These are phyloP conservation scores for Thermomucor indicae-seudaticae DNA, from an alignment of 371 early-diverging fungal genomes.

Conservation along the genomic window DNA sequence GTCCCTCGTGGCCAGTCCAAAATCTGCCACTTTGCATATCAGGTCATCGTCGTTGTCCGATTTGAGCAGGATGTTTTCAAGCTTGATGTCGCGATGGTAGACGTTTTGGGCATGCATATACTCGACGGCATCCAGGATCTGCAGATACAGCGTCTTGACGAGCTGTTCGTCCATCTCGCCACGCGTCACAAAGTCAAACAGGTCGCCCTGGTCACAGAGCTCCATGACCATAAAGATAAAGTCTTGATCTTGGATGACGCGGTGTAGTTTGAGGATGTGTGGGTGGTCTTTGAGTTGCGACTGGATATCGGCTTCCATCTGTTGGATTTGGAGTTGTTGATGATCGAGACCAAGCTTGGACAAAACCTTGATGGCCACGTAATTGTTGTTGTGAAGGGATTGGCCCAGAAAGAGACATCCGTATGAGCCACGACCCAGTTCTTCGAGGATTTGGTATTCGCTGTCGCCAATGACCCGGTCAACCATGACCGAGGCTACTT, in stretches of 20 bases:
- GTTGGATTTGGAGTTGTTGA: conserved; percentile 58
- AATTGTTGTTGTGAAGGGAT: conserved; percentile 23
- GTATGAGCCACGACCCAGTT: conserved; percentile 55
- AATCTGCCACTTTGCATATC: conserved; percentile 74
- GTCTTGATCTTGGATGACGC: conserved; percentile 43
- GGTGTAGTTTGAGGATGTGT: conserved; percentile 55
- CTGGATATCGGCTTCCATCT: conserved; percentile 72
- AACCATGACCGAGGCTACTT: conserved; percentile 25
- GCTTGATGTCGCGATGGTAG: conserved; percentile 75
- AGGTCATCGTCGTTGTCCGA: conserved; percentile 23
- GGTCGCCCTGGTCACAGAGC: conserved; percentile 54
- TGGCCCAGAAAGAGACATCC: conserved; percentile 55
- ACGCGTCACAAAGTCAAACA: conserved; percentile 51
- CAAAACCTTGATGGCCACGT: conserved; percentile 67
- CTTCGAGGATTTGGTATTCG: conserved; percentile 47
- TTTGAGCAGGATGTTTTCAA: conserved; percentile 71
- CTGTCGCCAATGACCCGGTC: conserved; percentile 20
- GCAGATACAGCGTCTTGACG: conserved; percentile 37
- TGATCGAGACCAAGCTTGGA: conserved; percentile 60
- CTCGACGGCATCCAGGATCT: conserved; percentile 52
- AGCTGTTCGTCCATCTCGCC: conserved; percentile 26
- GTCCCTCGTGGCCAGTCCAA: conserved; percentile 77
- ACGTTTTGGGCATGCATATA: conserved; percentile 50
- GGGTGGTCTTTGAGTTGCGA: conserved; percentile 58
- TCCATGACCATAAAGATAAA: conserved; percentile 56